Evolutionary conservation across 805 yeast species (phyloP).

Genomic region (Cyberlindnera sargentensis): DNA sequence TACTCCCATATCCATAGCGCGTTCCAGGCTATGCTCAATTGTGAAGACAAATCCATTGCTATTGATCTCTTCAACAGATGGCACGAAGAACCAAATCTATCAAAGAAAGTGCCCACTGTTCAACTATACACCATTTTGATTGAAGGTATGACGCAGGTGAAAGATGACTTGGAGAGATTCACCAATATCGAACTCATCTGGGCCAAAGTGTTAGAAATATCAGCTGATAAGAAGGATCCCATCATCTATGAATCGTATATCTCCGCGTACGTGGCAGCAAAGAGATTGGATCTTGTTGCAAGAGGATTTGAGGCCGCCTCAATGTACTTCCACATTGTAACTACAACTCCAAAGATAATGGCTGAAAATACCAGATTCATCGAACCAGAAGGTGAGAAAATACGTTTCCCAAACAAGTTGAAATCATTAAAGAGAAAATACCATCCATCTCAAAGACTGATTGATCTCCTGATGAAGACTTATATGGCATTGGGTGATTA

Average conservation of each 20-base stretch:
- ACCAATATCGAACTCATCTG: slow-evolving; percentile 10
- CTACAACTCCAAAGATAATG: slow-evolving; percentile 2
- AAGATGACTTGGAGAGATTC: neutral
- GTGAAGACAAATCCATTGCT: slow-evolving; percentile 31
- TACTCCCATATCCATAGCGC: slow-evolving; percentile 40
- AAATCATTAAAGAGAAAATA: slow-evolving; percentile 10
- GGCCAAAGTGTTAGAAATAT: slow-evolving; percentile 7
- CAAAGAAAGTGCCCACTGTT: slow-evolving; percentile 25
- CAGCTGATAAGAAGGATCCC: slow-evolving; percentile 10
- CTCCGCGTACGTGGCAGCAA: slow-evolving; percentile 11
- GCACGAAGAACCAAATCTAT: slow-evolving; percentile 14
- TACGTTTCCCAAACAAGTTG: slow-evolving; percentile 1
- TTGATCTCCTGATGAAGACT: slow-evolving; percentile 17
- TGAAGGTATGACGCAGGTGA: neutral
- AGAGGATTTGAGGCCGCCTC: slow-evolving; percentile 16
- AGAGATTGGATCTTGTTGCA: slow-evolving; percentile 8
- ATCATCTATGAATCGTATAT: slow-evolving; percentile 15
- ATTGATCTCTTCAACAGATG: slow-evolving; percentile 32
- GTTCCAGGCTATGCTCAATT: slow-evolving; percentile 36
- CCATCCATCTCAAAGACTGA: slow-evolving; percentile 13
- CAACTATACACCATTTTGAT: slow-evolving; percentile 26
- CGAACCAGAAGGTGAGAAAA: neutral
- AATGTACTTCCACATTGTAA: slow-evolving; percentile 13
- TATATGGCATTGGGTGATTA: slow-evolving; percentile 13
- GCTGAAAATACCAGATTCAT: slow-evolving; percentile 1